These are phyloP conservation scores for Chlorella sorokiniana DNA, from an alignment of 139 green algal species.

Conservation along the genomic window DNA sequence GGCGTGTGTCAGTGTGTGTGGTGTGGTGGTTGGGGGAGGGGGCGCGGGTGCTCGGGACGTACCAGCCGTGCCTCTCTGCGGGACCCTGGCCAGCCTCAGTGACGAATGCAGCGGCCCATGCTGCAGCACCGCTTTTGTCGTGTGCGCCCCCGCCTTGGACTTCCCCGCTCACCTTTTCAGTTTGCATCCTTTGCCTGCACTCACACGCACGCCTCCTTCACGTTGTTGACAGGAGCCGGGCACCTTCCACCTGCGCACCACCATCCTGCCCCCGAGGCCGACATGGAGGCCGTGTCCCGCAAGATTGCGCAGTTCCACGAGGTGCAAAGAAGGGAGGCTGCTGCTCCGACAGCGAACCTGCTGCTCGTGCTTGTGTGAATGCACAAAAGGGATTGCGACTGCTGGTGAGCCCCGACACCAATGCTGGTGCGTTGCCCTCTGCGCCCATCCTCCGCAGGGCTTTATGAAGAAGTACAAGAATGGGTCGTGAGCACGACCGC, in stretches of 20 bases:
- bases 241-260: slow-evolving; percentile 66
- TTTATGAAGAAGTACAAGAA: slow-evolving; percentile 3
- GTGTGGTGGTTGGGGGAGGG: no score
- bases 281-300: slow-evolving; percentile 73
- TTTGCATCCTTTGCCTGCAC: no score
- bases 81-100: no score
- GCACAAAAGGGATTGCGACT: background rate
- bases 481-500: background rate
- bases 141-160: no score
- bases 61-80: no score
- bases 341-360: slow-evolving; percentile 77
- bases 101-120: no score
- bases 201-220: no score
- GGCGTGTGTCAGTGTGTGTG: no score
- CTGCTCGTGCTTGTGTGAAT: background rate
- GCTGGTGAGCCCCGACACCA: background rate
- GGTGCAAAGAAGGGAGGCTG: no score
- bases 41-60: no score
- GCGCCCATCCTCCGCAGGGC: background rate
- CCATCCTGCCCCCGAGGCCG: slow-evolving; percentile 82
- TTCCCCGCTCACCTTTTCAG: no score
- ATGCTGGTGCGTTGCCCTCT: background rate
- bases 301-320: slow-evolving; percentile 79
- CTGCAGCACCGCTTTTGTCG: no score
- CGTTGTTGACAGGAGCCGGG: slow-evolving; percentile 59